These are phyloP conservation scores for Umbellularia californica DNA, from an alignment of 164 flowering plant species.

Conservation along the genomic window DNA sequence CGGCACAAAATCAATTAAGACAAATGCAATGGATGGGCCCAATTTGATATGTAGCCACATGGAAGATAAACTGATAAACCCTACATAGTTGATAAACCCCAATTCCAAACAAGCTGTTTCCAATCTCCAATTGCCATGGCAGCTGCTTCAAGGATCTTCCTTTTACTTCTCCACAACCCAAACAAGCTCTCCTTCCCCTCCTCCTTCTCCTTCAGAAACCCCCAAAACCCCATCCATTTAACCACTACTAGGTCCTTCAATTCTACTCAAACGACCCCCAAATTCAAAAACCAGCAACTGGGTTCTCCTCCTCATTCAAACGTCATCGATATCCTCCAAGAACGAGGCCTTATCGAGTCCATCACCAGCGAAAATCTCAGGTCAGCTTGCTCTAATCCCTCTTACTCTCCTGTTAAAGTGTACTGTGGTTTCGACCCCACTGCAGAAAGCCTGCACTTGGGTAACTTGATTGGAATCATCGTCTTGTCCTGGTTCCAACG, in stretches of 20 bases:
- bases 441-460: conserved; percentile 73
- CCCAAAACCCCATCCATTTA: conserved; percentile 4
- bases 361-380: conserved; percentile 56
- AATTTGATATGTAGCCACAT: no score
- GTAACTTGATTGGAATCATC: conserved; percentile 72
- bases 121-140: conserved; percentile 1
- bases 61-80: no score
- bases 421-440: conserved; percentile 94
- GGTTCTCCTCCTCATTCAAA: conserved; percentile 22
- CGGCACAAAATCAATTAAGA: no score
- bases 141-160: not conserved
- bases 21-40: no score
- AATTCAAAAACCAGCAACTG: not conserved
- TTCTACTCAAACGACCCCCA: conserved; percentile 7
- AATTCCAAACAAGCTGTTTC: not conserved
- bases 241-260: conserved; percentile 7
- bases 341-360: conserved; percentile 72
- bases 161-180: not conserved
- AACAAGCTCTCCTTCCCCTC: conserved; percentile 1
- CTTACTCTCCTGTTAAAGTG: conserved; percentile 33
- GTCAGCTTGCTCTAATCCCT: conserved; percentile 26
- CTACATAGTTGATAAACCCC: not conserved
- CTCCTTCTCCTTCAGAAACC: conserved; percentile 7
- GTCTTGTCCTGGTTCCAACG: conserved; percentile 79
- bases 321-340: conserved; percentile 56